Evolutionary conservation across 202 grass and related monocot genomes (phyloP).

Genomic region (Panicum hallii): DNA sequence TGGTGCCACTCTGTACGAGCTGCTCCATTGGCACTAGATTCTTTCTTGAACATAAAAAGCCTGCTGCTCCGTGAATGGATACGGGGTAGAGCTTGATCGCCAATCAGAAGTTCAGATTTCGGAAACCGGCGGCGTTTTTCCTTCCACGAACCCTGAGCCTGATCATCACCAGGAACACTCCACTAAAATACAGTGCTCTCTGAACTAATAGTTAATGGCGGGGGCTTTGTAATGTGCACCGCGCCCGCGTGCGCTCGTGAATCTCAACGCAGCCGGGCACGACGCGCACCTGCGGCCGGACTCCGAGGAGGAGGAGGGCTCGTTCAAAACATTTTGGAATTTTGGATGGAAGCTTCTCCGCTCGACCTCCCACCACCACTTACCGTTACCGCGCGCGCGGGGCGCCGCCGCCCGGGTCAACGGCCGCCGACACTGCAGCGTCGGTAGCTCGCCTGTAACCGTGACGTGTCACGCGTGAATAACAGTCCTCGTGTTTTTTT

Average conservation of each 20-base stretch:
- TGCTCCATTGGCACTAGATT: too few species aligned
- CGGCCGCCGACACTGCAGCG: background rate
- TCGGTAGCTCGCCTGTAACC: background rate
- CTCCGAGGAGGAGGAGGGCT: background rate
- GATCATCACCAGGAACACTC: background rate
- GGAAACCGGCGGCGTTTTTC: background rate
- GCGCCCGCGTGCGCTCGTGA: constrained; percentile 31
- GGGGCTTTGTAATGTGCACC: constrained; percentile 35
- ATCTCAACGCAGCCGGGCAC: constrained; percentile 27
- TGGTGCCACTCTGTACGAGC: too few species aligned
- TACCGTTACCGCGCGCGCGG: background rate
- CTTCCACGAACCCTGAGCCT: background rate
- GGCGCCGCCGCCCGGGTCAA: too few species aligned
- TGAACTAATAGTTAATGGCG: constrained; percentile 26
- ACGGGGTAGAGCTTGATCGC: too few species aligned
- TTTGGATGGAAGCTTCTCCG: background rate
- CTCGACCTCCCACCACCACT: background rate
- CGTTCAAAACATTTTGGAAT: background rate
- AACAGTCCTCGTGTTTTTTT: background rate
- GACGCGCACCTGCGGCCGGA: background rate
- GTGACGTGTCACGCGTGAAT: background rate
- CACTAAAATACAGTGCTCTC: background rate
- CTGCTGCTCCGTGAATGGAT: too few species aligned
- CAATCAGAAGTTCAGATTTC: too few species aligned
- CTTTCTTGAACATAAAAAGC: too few species aligned